Conservation (phyloP, 2,329 filamentous ascomycete genomes). For the Hymenoscyphus occultus region DNA sequence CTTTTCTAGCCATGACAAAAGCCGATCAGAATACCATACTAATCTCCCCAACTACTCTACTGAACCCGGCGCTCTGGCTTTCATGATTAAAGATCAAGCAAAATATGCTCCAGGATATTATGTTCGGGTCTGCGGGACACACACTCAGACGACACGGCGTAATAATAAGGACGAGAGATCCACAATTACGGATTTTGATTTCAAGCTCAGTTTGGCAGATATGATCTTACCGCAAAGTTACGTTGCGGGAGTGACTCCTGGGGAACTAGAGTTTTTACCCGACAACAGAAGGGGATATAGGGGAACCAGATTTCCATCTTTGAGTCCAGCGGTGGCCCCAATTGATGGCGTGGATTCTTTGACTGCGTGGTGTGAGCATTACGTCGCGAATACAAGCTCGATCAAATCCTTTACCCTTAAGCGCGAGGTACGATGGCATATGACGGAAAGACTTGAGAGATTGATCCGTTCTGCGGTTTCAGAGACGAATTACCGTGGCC, state of each 20-base stretch:
- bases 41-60: slow-evolving; percentile 32
- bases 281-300: slow-evolving; percentile 60
- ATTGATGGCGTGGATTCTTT: slow-evolving; percentile 17
- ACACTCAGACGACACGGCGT: slow-evolving; percentile 29
- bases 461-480: slow-evolving; percentile 57
- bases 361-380: slow-evolving; percentile 62
- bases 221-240: slow-evolving; percentile 51
- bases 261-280: slow-evolving; percentile 49
- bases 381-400: slow-evolving; percentile 54
- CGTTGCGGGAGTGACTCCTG: slow-evolving; percentile 35
- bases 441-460: slow-evolving; percentile 50
- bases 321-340: slow-evolving; percentile 44
- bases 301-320: slow-evolving; percentile 56
- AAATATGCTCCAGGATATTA: slow-evolving; percentile 30
- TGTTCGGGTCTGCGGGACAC: slow-evolving; percentile 35
- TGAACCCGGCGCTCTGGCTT: slow-evolving; percentile 23
- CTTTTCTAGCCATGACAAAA: slow-evolving; percentile 29
- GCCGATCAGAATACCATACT: slow-evolving; percentile 28
- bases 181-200: slow-evolving; percentile 56
- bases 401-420: slow-evolving; percentile 56
- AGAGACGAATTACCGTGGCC: slow-evolving; percentile 65
- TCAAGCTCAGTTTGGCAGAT: slow-evolving; percentile 57
- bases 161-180: slow-evolving; percentile 43
- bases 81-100: slow-evolving; percentile 31
- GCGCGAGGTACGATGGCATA: slow-evolving; percentile 57